phyloP scores from a whole-genome alignment of 140 eudicot species.

The Flaveria floridana region DNA sequence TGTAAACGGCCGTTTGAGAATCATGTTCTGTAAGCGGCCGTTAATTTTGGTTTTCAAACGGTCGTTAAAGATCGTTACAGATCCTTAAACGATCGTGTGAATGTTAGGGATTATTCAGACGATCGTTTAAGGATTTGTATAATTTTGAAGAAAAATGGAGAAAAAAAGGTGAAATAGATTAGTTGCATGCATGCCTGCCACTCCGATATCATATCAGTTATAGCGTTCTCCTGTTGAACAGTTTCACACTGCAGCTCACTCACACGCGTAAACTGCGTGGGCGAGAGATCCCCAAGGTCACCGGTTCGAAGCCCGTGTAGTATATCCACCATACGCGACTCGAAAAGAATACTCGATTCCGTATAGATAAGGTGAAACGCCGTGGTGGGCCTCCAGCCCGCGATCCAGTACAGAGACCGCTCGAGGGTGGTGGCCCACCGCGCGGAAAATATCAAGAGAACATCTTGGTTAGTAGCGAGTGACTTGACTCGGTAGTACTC shows the following conservation, averaged over 20 bases:
- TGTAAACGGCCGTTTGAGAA: no score
- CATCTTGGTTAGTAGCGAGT: constrained; percentile 50
- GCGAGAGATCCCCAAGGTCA: constrained; percentile 61
- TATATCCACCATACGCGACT: constrained; percentile 52
- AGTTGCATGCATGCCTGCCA: constrained; percentile 67
- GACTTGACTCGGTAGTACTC: constrained; percentile 67
- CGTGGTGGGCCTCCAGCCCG: constrained; percentile 89
- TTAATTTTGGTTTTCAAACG: no score
- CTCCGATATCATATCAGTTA: constrained; percentile 54
- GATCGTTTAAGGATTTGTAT: no score
- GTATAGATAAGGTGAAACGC: constrained; percentile 77
- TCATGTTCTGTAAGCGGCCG: no score
- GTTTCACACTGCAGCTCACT: constrained; percentile 80
- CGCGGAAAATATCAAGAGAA: constrained; percentile 50
- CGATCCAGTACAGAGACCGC: constrained; percentile 75
- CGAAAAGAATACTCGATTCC: constrained; percentile 56
- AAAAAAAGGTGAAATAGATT: background rate
- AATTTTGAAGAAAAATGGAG: background rate
- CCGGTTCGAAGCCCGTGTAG: constrained; percentile 58
- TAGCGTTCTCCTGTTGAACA: constrained; percentile 58
- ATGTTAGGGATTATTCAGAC: no score
- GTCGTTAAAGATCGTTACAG: no score
- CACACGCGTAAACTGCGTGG: constrained; percentile 62
- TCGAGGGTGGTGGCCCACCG: constrained; percentile 72
- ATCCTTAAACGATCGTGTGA: no score